Conservation (phyloP, 2,329 filamentous ascomycete species). For the Xylariaceae sp. region DNA sequence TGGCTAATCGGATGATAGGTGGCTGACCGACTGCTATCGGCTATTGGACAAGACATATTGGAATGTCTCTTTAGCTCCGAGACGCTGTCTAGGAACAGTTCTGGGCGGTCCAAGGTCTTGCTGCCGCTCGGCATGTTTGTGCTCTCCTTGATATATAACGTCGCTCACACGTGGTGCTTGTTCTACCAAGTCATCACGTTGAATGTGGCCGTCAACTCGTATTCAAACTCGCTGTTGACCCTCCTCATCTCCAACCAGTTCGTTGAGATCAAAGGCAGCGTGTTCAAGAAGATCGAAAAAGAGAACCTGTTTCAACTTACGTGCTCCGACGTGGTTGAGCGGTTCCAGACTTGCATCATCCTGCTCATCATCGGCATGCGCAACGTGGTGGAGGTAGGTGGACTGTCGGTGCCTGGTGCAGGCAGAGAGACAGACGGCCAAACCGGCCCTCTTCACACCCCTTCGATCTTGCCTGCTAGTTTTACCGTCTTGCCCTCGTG, state of each 20-base stretch:
- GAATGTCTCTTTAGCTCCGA: constrained; percentile 94
- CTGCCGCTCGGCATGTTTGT: constrained; percentile 88
- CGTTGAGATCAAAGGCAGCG: constrained; percentile 96
- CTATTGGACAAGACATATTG: constrained; percentile 89
- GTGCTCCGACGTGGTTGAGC: constrained; percentile 92
- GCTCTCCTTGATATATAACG: constrained; percentile 80
- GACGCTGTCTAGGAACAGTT: constrained; percentile 78
- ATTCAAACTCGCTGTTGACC: constrained; percentile 90
- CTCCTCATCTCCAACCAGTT: constrained; percentile 96
- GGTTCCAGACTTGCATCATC: constrained; percentile 97
- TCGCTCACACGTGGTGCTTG: constrained; percentile 76
- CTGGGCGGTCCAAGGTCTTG: constrained; percentile 85
- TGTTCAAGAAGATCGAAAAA: constrained; percentile 98
- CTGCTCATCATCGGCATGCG: constrained; percentile 91
- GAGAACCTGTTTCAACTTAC: constrained; percentile 96
- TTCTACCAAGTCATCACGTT: constrained; percentile 98
- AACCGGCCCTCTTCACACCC: constrained; percentile 55
- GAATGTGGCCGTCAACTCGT: constrained; percentile 97
- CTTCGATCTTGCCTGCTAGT: constrained; percentile 78
- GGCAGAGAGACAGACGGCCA: constrained; percentile 46
- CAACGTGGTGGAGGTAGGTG: constrained; percentile 93
- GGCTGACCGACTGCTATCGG: constrained; percentile 81
- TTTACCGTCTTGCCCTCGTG: constrained; percentile 86
- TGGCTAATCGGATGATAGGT: constrained; percentile 39
- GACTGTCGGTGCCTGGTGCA: constrained; percentile 59